These are phyloP conservation scores for Podaxis mareebaensis DNA, from an alignment of 768 basidiomycete genomes.

Conservation along the genomic window DNA sequence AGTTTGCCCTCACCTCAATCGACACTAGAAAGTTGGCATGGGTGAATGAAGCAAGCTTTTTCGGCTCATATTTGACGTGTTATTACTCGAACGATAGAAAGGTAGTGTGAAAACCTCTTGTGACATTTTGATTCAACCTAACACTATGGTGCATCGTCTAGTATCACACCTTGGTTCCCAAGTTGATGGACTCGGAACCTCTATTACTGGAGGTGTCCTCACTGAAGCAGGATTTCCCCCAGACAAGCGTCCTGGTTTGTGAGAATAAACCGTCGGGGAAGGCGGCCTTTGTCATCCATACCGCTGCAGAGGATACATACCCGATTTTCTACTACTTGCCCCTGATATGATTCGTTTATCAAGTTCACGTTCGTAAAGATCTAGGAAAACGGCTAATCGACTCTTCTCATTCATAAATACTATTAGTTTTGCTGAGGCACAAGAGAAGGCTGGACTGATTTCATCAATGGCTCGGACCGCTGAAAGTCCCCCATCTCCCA, in stretches of 20 bases:
- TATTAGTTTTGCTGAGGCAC: no score
- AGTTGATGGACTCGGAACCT: not conserved
- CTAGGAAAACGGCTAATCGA: not conserved
- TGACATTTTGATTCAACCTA: not conserved
- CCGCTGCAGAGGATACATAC: not conserved
- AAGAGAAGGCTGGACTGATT: not conserved
- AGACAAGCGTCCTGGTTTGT: not conserved
- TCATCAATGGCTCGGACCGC: not conserved
- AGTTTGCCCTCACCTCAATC: not conserved
- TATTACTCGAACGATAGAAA: not conserved
- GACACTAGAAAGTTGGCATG: not conserved
- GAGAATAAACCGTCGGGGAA: not conserved
- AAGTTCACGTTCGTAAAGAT: not conserved
- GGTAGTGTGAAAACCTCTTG: not conserved
- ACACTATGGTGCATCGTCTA: not conserved
- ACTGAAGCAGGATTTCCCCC: not conserved
- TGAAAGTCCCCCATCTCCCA: no score
- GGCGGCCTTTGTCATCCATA: not conserved
- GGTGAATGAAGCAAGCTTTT: not conserved
- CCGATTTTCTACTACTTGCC: not conserved
- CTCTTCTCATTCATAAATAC: no score
- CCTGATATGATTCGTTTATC: not conserved
- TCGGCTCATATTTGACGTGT: not conserved
- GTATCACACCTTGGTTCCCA: not conserved
- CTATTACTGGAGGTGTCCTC: not conserved